Base-by-base conservation (phyloP, 495 filamentous ascomycete species). In the Bryoglossum gracile region DNA sequence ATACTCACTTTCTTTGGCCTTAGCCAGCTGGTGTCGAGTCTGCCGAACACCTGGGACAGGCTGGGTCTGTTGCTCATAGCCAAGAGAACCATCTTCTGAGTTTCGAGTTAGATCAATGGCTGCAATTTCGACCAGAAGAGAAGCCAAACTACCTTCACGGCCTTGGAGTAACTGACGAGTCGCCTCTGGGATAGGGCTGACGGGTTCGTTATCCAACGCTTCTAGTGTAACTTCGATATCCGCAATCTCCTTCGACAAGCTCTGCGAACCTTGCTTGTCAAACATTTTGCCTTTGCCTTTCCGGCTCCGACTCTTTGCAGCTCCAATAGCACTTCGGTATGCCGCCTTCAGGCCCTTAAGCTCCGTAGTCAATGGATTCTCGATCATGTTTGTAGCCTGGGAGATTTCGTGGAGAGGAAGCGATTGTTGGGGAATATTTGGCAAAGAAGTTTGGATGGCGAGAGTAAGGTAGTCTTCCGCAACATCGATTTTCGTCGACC, bases 1-100 rank as follows among this genome's bases (percentile, higher is more conserved):
- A 54, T 67, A 77, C 60, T 70, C 67, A 66, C 74, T 70, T 65
- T 68, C 65, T 53, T 69, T 66, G 60, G 74, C 70, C 56, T 72
- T 73, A n/a, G 48, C 48, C 10, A 51, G 18, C 50, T 63, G 60
- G 14, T 41, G 62, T 55, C 43, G 73, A 38, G 56, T 58, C 1
- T 24, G 37, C 6, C 48, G 74, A 64, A 54, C 69, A 63, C 36
- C 63, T 45, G 47, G 60, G 60, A 46, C 58, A 59, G 19, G 64
- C 57, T 30, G 13, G 14, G 28, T 25, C 13, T 22, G 42, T 26
- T 49, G 35, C 46, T 40, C 10, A 11, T 49, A 36, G 25, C 24
- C 21, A 18, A 22, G n/a, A 21, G 41, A 43, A 25, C 22, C 18
- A 46, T 32, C 35, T 41, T 46, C 43, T 46, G 35, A 19, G 25